A percentile compares a stretch with the other conserved stretches of the same genome.
These are phyloP conservation scores for Daldinia bambusicola DNA, from an alignment of 495 filamentous ascomycete genomes.

Conservation along the genomic window DNA sequence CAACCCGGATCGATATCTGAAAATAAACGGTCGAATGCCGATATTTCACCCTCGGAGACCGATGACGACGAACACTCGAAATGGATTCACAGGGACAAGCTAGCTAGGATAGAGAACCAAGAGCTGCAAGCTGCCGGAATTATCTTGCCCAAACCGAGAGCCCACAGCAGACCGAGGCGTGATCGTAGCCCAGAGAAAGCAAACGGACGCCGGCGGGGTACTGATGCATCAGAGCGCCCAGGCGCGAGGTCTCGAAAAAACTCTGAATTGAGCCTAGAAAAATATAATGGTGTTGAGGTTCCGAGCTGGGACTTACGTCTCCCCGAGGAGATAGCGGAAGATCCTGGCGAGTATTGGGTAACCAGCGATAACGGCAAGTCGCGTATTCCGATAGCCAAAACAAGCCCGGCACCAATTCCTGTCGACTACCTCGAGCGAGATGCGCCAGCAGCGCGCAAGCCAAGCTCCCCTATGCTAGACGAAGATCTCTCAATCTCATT, in stretches of 20 bases:
- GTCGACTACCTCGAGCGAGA: slow-evolving; percentile 76
- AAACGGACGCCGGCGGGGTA: slow-evolving; percentile 60
- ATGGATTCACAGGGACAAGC: slow-evolving; percentile 97
- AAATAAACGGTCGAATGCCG: slow-evolving; percentile 33
- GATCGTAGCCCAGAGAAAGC: slow-evolving; percentile 45
- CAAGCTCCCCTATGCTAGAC: slow-evolving; percentile 50
- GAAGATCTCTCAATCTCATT: slow-evolving; percentile 68
- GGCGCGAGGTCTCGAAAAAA: slow-evolving; percentile 59
- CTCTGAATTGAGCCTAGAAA: slow-evolving; percentile 53
- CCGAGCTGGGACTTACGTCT: slow-evolving; percentile 75
- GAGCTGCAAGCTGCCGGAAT: slow-evolving; percentile 91
- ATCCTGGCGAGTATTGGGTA: slow-evolving; percentile 60
- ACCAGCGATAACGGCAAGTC: slow-evolving; percentile 62
- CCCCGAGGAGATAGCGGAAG: slow-evolving; percentile 82
- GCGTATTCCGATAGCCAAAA: slow-evolving; percentile 83
- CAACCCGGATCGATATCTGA: slow-evolving; percentile 29
- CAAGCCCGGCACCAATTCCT: slow-evolving; percentile 80
- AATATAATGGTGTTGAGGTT: slow-evolving; percentile 43
- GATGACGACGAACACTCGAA: slow-evolving; percentile 67
- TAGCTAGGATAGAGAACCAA: slow-evolving; percentile 90
- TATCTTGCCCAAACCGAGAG: slow-evolving; percentile 70
- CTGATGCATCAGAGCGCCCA: slow-evolving; percentile 46
- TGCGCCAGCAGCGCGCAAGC: slow-evolving; percentile 71
- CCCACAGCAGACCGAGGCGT: slow-evolving; percentile 66
- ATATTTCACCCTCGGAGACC: slow-evolving; percentile 18